A percentile compares a stretch with the other conserved stretches of the same genome.
Conservation (phyloP, 371 early-diverging fungal genomes). For the Haplosporangium sp. region DNA sequence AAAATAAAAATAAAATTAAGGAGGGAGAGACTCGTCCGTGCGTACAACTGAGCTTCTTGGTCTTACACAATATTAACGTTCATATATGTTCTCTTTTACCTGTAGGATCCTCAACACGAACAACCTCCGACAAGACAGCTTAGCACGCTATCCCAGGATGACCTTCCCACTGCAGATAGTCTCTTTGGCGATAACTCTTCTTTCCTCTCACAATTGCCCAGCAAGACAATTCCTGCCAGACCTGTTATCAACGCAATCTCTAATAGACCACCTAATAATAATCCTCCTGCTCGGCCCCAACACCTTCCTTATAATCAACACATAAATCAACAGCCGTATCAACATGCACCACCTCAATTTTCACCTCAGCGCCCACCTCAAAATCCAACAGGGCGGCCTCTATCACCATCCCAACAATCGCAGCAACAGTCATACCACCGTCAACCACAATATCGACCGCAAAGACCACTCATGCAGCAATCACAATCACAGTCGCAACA, state of each 20-base stretch:
- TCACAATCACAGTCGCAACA: conserved; percentile 8
- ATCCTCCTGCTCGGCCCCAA: not conserved
- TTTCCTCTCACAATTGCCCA: conserved; percentile 4
- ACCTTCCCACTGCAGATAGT: conserved; percentile 51
- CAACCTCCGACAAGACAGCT: not conserved
- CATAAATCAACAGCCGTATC: not conserved
- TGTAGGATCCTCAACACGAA: not conserved
- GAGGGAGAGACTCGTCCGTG: too few relatives aligned
- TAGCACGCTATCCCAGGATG: conserved; percentile 2
- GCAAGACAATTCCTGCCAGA: too few relatives aligned
- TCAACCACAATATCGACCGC: not conserved
- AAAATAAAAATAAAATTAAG: too few relatives aligned
- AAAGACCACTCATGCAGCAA: not conserved
- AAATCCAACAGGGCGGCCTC: not conserved
- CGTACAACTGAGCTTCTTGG: too few relatives aligned
- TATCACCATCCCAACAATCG: conserved; percentile 1
- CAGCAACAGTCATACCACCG: conserved; percentile 5
- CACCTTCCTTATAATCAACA: not conserved
- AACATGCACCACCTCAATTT: not conserved
- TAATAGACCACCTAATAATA: not conserved
- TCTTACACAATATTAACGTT: too few relatives aligned
- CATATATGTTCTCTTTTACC: not conserved
- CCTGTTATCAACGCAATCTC: too few relatives aligned
- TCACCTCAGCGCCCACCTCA: not conserved
- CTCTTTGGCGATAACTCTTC: conserved; percentile 36